Base-by-base conservation (phyloP, 1,284 basidiomycete genomes). In the Cryptococcus amylolentus region DNA sequence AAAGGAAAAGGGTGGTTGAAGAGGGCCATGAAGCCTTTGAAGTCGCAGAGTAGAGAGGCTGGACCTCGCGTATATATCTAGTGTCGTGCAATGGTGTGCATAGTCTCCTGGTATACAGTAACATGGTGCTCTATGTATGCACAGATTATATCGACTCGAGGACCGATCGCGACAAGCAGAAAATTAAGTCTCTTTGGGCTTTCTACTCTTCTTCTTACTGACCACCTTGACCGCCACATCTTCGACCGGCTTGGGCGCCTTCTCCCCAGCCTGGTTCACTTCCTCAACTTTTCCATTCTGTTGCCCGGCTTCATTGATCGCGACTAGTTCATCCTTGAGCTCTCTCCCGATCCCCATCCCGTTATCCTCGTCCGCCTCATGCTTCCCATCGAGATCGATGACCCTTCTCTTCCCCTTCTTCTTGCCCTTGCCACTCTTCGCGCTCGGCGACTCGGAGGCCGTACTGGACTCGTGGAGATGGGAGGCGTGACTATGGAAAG, bases 1-100 rank as follows among this genome's bases (percentile, higher is more conserved):
- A 47, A 27, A n/a, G 49, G 46, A 5, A 57, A 58, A 45, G 61
- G 60, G 18, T 71, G 69, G 69, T 54, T 71, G 20, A 66, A 65
- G 58, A 63, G 60, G 49, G 65, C 69, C 3, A 64, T 65, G 40
- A 37, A 35, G 51, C 55, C 55, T 28, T 42, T 48, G 31, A 28
- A 7, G 16, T 27, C 26, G 46, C 28, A 28, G 28, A 14, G 28
- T 20, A 4, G 16, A 10, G 18, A 35, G 31, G 31, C 31, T 35
- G 31, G 31, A 35, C 31, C 31, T 35, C 31, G 31, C 31, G 10
- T 10, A 6, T 35, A 35, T 35, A 3, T 35, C 31, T 35, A 35
- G 31, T 35, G 31, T 35, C 31, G 10, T 35, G 31, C 31, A 35
- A 35, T 35, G 10, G 10, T 35, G 31, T 35, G 5, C 10, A 35